Base-by-base conservation (phyloP, 306 rosid species). In the Prunus mira region DNA sequence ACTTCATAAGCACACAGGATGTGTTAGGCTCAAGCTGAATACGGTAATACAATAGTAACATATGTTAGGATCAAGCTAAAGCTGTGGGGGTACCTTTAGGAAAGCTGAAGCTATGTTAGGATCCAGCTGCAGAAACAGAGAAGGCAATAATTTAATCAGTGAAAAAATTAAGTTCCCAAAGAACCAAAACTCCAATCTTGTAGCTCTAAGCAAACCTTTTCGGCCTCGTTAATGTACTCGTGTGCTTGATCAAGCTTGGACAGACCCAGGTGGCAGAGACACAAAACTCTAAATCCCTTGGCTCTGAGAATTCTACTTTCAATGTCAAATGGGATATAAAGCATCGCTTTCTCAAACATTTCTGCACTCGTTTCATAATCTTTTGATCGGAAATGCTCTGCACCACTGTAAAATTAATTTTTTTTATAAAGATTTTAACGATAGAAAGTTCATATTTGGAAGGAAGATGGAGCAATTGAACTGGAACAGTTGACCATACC, bases 321-420 rank as follows among this genome's bases (percentile, higher is more conserved):
- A 58, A 86, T 79, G 78, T 85, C 93, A 76, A 88, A 84, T 72
- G 96, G 87, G 74, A 95, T 74, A 77, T 92, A 95, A 67, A 95
- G 93, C 97, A 95, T 89, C 77, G 98, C 86, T 84, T 92, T 95
- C 86, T 95, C 98, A 49, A 92, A 95, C 83, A 92, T 84, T 78
- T 92, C 97, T 52, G 93, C 96, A 81, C 98, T 92, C 63, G 86
- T 88, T 79, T 63, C 89, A 66, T 95, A 95, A 76, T 89, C 96
- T 83, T 92, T 95, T 69, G 89, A 80, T 32, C 88, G 97, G 78
- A 95, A 95, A 85, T 82, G 81, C 76, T 88, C 93, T 50, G 97
- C 96, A 60, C 86, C 97, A 52, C 98, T 95, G 91, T 38, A 73
- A 34, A 60, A 60, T 25, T 12, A 73, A 72, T 24, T 24, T 24